Evolutionary conservation across 1,284 basidiomycete species (phyloP), one percentile per base, ranked within the genome.

Genomic region (Sanghuangporus weigelae): DNA sequence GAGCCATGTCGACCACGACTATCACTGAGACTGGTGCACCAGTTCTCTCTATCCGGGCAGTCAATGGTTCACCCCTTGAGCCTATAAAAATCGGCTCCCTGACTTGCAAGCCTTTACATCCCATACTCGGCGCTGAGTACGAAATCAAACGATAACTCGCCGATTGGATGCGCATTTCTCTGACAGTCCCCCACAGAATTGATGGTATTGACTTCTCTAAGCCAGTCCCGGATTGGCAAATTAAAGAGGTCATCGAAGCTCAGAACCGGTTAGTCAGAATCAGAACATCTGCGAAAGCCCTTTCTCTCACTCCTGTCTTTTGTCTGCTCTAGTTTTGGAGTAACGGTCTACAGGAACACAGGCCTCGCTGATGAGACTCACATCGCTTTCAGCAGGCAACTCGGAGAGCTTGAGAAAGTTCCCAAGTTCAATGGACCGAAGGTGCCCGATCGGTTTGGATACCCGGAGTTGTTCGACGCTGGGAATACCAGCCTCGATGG

Each of bases 331-430:
- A 67, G 67, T 59, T 72, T 71, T 54, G 71, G 66, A 14, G 69
- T 72, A 3, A 67, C 71, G 23, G 66, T 72, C 35, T 72, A 71
- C 62, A 63, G 71, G 35, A 66, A 68, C 44, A 72, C 71, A 2
- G 69, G 69, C 11, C 54, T 72, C 7, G 63, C 66, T 36, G 68
- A 72, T 48, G 63, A 62, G 39, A 38, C 59, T 19, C 69, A 71
- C 54, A 67, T 72, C 38, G 66, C 66, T 7, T 72, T 71, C 51
- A 69, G 68, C 7, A 65, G 66, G 11, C 65, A 70, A 46, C 61
- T 72, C 2, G 71, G 71, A 21, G 51, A 65, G 39, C 66, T 69
- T 14, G 69, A 70, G 48, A 63, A 67, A 60, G 66, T 66, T n/a
- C 67, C 67, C 19, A 66, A 67, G 62, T 67, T 68, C 63, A 57